Evolutionary conservation across 2,329 filamentous ascomycete genomes (phyloP).

Genomic region (Pseudocercospora vitis): DNA sequence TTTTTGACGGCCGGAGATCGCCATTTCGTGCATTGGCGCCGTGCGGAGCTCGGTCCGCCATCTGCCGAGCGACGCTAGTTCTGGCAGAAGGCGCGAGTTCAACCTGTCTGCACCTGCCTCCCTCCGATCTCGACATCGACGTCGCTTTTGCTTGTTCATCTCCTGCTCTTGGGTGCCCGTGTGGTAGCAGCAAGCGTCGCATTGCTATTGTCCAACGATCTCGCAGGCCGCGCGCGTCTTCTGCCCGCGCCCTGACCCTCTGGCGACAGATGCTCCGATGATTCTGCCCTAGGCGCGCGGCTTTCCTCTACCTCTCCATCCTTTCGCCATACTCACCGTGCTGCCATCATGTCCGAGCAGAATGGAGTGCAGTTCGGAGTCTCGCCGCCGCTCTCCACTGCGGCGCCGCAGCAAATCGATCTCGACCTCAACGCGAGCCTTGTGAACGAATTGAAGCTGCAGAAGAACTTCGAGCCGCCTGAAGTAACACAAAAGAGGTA

Average conservation of each 20-base stretch:
- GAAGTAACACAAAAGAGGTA: conserved; percentile 83
- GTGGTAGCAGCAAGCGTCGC: background rate
- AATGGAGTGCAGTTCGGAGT: conserved; percentile 23
- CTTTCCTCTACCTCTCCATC: conserved; percentile 9
- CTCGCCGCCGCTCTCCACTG: conserved; percentile 66
- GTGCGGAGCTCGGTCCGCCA: background rate
- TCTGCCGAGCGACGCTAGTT: background rate
- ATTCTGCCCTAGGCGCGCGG: conserved; percentile 10
- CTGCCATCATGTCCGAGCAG: conserved; percentile 20
- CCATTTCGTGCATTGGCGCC: background rate
- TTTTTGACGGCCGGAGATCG: too few relatives aligned
- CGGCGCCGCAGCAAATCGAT: conserved; percentile 74
- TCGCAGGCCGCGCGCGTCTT: background rate
- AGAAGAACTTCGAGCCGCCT: conserved; percentile 87
- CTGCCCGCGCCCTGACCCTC: background rate
- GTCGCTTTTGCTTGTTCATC: too few relatives aligned
- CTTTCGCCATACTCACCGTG: conserved; percentile 3
- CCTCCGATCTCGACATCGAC: background rate
- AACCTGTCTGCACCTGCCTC: conserved; percentile 3
- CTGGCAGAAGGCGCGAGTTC: background rate
- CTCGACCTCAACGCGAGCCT: conserved; percentile 74
- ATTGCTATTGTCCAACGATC: background rate
- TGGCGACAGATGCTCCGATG: conserved; percentile 10
- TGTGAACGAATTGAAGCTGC: conserved; percentile 77
- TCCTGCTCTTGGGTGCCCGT: background rate